Base-by-base conservation (phyloP, 305 asterid species). In the Fraxinus albicans region DNA sequence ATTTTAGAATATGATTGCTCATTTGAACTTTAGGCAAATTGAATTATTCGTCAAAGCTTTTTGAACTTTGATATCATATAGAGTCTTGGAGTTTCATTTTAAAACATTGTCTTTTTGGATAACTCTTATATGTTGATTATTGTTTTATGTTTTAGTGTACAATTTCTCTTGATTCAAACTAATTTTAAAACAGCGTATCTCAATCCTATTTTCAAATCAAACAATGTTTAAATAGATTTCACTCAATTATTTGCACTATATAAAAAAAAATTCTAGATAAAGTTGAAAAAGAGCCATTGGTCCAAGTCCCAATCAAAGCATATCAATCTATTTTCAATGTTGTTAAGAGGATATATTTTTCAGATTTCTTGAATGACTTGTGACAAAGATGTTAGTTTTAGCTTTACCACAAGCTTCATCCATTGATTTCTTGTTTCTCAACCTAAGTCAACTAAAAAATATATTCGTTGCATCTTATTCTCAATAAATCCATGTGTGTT, bases 331-430 rank as follows among this genome's bases (percentile, higher is more conserved):
- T 69, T 69, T 21, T 53, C 50, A 10, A 58, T 21, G 74, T 17
- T 33, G 40, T 34, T 36, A 4, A 13, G 38, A 35, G 44, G 31
- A 47, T 58, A 79, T 67, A 27, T 75, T 80, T 50, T 80, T 21
- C 77, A 33, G 27, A 79, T 65, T 29, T 69, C 73, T 35, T 50
- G 82, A 82, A 55, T 80, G 86, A 77, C 77, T 42, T 86, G 31
- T 86, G 77, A 44, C 55, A 8, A 10, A 31, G 33, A 83, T 50
- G 70, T n/a, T 13, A 47, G 13, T 12, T 82, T 33, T 69, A 27
- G 70, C 73, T 53, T 63, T 77, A 63, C 67, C 38, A 35, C 3
- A 42, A 8, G 8, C 47, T 4, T 12, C 38, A 25, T 29, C 19
- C 38, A 0, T 29, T 69, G 21, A 29, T 69, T 69, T 65, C 33